These are phyloP conservation scores for Cucumis cinereus DNA, from an alignment of 306 rosid genomes.

Conservation along the genomic window DNA sequence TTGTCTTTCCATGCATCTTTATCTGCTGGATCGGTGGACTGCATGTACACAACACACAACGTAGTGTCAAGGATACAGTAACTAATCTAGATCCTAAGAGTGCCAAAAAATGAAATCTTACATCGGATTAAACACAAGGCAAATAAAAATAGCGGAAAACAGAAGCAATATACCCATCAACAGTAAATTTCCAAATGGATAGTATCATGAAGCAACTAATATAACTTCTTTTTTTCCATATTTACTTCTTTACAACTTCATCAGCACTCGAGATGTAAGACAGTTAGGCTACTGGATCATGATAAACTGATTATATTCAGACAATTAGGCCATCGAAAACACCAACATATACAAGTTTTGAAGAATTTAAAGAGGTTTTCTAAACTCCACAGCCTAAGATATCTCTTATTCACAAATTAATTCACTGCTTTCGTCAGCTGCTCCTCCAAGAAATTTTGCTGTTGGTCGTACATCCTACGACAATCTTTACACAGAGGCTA, in stretches of 20 bases:
- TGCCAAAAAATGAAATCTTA: not conserved
- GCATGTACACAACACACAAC: slow-evolving; percentile 14
- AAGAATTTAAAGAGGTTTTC: not conserved
- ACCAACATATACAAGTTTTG: not conserved
- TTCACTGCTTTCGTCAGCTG: not conserved
- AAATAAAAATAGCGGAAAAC: not conserved
- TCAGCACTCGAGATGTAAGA: no score
- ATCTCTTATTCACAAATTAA: not conserved
- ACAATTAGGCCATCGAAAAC: no score
- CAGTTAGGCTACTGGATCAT: not conserved
- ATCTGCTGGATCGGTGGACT: slow-evolving; percentile 81
- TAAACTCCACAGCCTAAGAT: not conserved
- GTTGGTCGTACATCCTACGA: not conserved
- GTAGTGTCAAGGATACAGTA: not conserved
- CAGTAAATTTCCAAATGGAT: not conserved
- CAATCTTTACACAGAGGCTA: not conserved
- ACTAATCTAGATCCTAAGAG: not conserved
- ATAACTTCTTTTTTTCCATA: not conserved
- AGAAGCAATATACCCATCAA: not conserved
- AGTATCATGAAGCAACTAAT: not conserved
- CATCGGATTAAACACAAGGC: not conserved
- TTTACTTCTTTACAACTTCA: not conserved
- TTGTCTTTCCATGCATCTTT: slow-evolving; percentile 85
- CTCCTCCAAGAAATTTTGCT: not conserved
- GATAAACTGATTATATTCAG: not conserved